Conservation (phyloP, 768 basidiomycete species). For the Galerina sulciceps region DNA sequence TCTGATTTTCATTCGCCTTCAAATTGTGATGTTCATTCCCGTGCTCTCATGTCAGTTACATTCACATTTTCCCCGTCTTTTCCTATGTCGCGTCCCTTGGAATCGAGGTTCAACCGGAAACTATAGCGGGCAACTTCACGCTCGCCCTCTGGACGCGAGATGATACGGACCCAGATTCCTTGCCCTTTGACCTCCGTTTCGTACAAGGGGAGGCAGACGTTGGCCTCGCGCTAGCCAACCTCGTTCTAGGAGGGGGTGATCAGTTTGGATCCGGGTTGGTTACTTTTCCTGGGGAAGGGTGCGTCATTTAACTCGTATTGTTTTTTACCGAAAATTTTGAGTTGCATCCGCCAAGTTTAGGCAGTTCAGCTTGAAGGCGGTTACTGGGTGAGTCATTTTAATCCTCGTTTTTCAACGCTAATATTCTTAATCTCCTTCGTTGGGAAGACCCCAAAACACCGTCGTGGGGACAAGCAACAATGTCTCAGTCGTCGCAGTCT, state of each 20-base stretch:
- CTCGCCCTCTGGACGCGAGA: constrained; percentile 16
- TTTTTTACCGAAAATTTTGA: no score
- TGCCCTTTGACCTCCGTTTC: constrained; percentile 19
- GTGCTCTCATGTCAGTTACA: not conserved
- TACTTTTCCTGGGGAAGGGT: constrained; percentile 20
- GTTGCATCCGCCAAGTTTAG: not conserved
- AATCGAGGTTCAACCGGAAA: constrained; percentile 12
- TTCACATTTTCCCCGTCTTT: not conserved
- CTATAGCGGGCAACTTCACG: constrained; percentile 8
- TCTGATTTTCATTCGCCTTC: not conserved
- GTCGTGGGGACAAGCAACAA: no score
- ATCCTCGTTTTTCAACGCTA: no score
- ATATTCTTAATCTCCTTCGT: not conserved
- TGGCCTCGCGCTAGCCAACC: constrained; percentile 18
- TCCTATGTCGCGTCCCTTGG: not conserved
- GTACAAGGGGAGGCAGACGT: constrained; percentile 17
- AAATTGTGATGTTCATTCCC: not conserved
- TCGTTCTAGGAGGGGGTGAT: not conserved
- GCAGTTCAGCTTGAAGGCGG: constrained; percentile 19
- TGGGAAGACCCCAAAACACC: no score
- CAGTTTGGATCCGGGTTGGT: constrained; percentile 12
- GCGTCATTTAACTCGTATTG: not conserved
- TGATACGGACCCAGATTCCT: not conserved
- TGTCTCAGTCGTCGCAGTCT: no score
- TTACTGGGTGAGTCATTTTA: not conserved